Conservation (phyloP, 176 grass and related monocot species). For the Tillandsia fasciculata region DNA sequence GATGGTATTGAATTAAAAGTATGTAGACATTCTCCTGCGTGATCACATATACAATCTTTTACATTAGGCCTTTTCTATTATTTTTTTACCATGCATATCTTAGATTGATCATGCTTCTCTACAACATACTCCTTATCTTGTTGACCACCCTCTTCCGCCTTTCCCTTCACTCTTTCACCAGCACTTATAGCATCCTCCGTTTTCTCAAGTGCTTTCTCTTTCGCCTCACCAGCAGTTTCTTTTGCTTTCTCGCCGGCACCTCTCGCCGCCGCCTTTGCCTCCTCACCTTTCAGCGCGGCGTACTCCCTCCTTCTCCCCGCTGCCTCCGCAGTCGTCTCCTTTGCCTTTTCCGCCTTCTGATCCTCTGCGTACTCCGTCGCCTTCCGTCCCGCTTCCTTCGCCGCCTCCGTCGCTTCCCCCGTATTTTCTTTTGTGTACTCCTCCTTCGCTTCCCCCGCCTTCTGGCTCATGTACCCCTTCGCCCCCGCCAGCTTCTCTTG, state of each 20-base stretch:
- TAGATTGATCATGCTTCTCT: neutral
- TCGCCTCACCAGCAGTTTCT: conserved; percentile 11
- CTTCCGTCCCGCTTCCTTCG: conserved; percentile 12
- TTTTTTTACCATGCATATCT: neutral
- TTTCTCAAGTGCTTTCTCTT: conserved; percentile 8
- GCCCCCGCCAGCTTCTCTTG: conserved; percentile 25
- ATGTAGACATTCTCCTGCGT: no score
- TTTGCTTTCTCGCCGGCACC: conserved; percentile 8
- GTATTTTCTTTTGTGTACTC: conserved; percentile 12
- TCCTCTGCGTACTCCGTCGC: conserved; percentile 17
- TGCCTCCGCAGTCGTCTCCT: neutral
- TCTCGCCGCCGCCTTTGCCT: conserved; percentile 15
- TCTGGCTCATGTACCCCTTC: conserved; percentile 7
- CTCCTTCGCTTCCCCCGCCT: conserved; percentile 14
- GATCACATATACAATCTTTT: no score
- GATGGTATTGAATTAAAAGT: no score
- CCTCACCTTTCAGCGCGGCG: conserved; percentile 18
- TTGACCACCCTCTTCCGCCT: neutral
- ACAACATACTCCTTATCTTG: conserved; percentile 10
- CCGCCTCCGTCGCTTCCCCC: conserved; percentile 15
- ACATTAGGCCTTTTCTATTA: no score
- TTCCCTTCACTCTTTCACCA: conserved; percentile 10
- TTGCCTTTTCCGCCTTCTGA: conserved; percentile 1
- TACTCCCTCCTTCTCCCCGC: conserved; percentile 23
- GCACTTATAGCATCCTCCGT: conserved; percentile 25